phyloP scores from a whole-genome alignment of 768 basidiomycete genomes.

The Podaxis carcinomalis region DNA sequence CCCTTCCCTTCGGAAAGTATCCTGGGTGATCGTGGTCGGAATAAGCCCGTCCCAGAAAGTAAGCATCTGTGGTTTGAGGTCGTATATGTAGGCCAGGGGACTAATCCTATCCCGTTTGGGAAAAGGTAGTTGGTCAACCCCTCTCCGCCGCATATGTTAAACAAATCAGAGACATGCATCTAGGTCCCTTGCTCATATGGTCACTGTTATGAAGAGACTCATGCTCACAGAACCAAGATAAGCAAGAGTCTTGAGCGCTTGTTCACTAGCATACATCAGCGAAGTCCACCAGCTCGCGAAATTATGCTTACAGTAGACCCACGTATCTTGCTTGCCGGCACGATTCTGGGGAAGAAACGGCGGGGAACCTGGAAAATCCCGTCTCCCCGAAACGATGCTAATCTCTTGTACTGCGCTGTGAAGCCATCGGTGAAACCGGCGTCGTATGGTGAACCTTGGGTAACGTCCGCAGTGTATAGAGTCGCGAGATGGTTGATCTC shows the following conservation, averaged over 20 bases:
- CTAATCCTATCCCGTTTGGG: slow-evolving; percentile 34
- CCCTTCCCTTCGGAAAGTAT: slow-evolving; percentile 38
- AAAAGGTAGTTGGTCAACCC: slow-evolving; percentile 34
- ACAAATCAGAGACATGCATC: slow-evolving; percentile 37
- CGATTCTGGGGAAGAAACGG: slow-evolving; percentile 36
- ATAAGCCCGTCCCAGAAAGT: slow-evolving; percentile 34
- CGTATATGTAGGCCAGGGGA: slow-evolving; percentile 43
- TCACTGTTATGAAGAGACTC: not conserved
- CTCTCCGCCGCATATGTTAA: slow-evolving; percentile 31
- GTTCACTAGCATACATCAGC: slow-evolving; percentile 26
- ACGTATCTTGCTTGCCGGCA: slow-evolving; percentile 36
- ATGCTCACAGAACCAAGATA: slow-evolving; percentile 39
- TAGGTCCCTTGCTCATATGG: slow-evolving; percentile 12
- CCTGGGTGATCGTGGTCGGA: slow-evolving; percentile 30
- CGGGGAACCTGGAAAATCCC: slow-evolving; percentile 47
- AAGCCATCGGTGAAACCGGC: slow-evolving; percentile 37
- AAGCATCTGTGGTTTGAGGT: slow-evolving; percentile 26
- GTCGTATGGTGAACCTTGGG: slow-evolving; percentile 44
- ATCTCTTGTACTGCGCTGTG: slow-evolving; percentile 46
- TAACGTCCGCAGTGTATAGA: slow-evolving; percentile 32
- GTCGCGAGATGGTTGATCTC: slow-evolving; percentile 17
- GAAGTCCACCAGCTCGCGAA: slow-evolving; percentile 3
- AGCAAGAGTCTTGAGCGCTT: slow-evolving; percentile 33
- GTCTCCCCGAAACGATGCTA: slow-evolving; percentile 49
- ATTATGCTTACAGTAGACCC: slow-evolving; percentile 33